phyloP scores from a whole-genome alignment of 768 basidiomycete species.

The Hericium rajendrae region DNA sequence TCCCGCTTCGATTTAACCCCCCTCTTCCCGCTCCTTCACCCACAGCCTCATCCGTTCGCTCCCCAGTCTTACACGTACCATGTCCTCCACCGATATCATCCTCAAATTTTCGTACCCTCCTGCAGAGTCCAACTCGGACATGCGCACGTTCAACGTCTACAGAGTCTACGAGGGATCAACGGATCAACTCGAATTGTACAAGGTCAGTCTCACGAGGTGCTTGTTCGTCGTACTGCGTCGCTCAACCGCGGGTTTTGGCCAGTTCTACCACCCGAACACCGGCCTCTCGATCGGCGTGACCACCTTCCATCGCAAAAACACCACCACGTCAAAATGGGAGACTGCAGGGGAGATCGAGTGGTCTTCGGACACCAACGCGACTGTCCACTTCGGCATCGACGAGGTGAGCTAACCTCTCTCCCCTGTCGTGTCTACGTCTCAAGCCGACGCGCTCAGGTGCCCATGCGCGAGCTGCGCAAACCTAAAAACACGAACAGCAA shows the following conservation, averaged over 20 bases:
- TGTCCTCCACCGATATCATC: neutral
- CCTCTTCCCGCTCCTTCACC: neutral
- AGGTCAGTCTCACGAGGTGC: constrained; percentile 18
- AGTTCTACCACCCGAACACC: constrained; percentile 26
- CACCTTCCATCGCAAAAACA: constrained; percentile 39
- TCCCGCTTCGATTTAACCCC: neutral
- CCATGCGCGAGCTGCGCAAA: constrained; percentile 39
- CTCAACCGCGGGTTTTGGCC: neutral
- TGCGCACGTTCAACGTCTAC: constrained; percentile 35
- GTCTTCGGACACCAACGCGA: constrained; percentile 34
- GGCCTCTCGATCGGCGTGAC: constrained; percentile 33
- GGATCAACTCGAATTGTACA: constrained; percentile 33
- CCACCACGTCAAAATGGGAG: constrained; percentile 35
- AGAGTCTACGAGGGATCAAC: constrained; percentile 22
- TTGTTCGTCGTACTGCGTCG: neutral
- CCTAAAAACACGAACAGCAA: constrained; percentile 40
- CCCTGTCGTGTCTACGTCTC: neutral
- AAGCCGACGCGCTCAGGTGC: constrained; percentile 20
- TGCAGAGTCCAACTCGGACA: constrained; percentile 20
- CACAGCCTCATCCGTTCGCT: neutral
- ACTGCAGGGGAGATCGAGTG: constrained; percentile 46
- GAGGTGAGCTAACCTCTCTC: constrained; percentile 23
- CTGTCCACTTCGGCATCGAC: constrained; percentile 39
- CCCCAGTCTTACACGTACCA: neutral
- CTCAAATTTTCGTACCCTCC: neutral